Conservation (phyloP, 148 eudicot genomes). For the Cornus kousa region DNA sequence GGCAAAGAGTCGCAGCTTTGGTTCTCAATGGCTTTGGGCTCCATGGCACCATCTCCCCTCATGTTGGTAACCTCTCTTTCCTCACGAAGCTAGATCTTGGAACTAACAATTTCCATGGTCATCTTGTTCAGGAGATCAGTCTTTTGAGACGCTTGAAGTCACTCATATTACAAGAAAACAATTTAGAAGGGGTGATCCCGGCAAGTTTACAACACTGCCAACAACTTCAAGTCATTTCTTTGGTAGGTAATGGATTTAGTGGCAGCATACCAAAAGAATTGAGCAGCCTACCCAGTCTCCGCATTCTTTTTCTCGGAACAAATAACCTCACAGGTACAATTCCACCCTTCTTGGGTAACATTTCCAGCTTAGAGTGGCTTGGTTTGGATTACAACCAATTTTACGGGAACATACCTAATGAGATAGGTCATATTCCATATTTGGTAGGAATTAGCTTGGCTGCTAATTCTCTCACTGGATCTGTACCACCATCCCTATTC, state of each 20-base stretch:
- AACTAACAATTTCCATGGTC: constrained; percentile 21
- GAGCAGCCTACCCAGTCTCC: neutral
- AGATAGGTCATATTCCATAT: constrained; percentile 12
- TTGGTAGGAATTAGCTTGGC: neutral
- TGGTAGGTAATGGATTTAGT: neutral
- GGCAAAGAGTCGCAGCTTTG: constrained; percentile 6
- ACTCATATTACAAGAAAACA: neutral
- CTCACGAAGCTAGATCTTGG: neutral
- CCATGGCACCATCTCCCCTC: constrained; percentile 16
- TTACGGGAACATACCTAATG: constrained; percentile 12
- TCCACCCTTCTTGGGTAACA: constrained; percentile 5
- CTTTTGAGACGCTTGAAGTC: neutral
- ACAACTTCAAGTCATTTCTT: neutral
- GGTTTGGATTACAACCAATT: constrained; percentile 1
- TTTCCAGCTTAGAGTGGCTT: constrained; percentile 1
- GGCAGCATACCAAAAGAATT: neutral
- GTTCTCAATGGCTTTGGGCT: neutral
- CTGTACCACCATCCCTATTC: constrained; percentile 12
- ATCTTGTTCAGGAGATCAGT: neutral
- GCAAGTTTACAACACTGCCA: neutral
- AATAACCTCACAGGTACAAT: constrained; percentile 17
- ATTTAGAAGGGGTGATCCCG: constrained; percentile 4
- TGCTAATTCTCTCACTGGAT: constrained; percentile 12
- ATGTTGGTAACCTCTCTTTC: constrained; percentile 10
- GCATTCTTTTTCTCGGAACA: neutral